These are phyloP conservation scores for Camelina sativa DNA, from an alignment of 345 rosid species.

Conservation along the genomic window DNA sequence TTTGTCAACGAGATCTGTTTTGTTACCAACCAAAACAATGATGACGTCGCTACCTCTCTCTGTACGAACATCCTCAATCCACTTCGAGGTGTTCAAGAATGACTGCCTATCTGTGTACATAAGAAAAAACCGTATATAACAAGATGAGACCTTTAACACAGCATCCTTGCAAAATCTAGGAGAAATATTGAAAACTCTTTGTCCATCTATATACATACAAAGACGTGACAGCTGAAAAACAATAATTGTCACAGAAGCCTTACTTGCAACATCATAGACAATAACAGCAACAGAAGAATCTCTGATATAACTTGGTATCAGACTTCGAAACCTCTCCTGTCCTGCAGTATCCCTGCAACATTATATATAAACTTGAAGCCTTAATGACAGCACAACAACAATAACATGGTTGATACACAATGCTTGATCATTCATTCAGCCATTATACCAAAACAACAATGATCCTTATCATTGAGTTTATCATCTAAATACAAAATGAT, in stretches of 20 bases:
- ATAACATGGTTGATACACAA: neutral
- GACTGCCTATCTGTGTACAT: slow-evolving; percentile 79
- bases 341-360: slow-evolving; percentile 91
- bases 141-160: neutral
- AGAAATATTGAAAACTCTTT: neutral
- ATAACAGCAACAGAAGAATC: slow-evolving; percentile 97
- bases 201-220: neutral
- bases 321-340: slow-evolving; percentile 94
- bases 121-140: neutral
- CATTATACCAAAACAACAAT: neutral
- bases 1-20: slow-evolving; percentile 88
- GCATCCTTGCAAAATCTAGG: neutral
- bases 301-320: slow-evolving; percentile 92
- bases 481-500: neutral
- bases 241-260: slow-evolving; percentile 35
- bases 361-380: slow-evolving; percentile 17
- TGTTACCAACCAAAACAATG: slow-evolving; percentile 88
- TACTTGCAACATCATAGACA: slow-evolving; percentile 92
- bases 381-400: neutral
- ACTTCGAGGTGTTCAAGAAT: slow-evolving; percentile 85
- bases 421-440: neutral
- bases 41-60: slow-evolving; percentile 92
- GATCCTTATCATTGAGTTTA: neutral
- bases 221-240: neutral
- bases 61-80: slow-evolving; percentile 92